These are phyloP conservation scores for Plantago lanceolata DNA, from an alignment of 305 asterid species.

Conservation along the genomic window DNA sequence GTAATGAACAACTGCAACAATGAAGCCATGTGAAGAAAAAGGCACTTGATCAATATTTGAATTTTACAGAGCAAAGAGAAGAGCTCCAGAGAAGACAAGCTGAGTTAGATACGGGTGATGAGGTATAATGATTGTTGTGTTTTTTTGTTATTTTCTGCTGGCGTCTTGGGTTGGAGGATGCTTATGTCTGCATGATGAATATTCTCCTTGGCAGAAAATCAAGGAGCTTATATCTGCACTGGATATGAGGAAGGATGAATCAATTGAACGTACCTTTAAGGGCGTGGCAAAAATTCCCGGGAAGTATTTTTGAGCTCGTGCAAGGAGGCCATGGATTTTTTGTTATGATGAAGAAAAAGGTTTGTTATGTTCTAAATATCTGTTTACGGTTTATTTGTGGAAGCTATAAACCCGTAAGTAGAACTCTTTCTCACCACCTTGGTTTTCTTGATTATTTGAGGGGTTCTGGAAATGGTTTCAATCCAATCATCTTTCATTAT, in stretches of 20 bases:
- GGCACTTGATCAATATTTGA: constrained; percentile 96
- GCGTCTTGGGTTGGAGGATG: constrained; percentile 13
- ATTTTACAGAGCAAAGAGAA: constrained; percentile 94
- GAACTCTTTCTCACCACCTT: constrained; percentile 9
- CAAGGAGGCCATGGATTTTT: constrained; percentile 97
- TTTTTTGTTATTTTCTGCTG: constrained; percentile 21
- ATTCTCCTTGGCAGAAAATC: constrained; percentile 65
- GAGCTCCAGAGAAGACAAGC: constrained; percentile 92
- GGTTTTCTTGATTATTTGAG: constrained; percentile 18
- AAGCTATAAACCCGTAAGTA: constrained; percentile 6
- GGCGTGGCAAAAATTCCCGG: constrained; percentile 96
- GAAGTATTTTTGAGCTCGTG: constrained; percentile 94
- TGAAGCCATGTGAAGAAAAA: constrained; percentile 98
- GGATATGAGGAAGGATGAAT: constrained; percentile 99
- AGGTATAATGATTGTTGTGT: constrained; percentile 42
- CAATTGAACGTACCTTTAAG: constrained; percentile 96
- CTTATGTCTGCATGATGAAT: constrained; percentile 20
- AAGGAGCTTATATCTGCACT: constrained; percentile 85
- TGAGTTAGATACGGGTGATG: constrained; percentile 94
- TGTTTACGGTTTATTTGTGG: constrained; percentile 17
- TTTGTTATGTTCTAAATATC: constrained; percentile 26
- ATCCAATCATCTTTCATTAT: background rate
- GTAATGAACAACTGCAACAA: constrained; percentile 84
- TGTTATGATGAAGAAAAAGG: constrained; percentile 98
- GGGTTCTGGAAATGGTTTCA: constrained; percentile 21